These are phyloP conservation scores for Cercospora sesami DNA, from an alignment of 2,329 filamentous ascomycete genomes.

Conservation along the genomic window DNA sequence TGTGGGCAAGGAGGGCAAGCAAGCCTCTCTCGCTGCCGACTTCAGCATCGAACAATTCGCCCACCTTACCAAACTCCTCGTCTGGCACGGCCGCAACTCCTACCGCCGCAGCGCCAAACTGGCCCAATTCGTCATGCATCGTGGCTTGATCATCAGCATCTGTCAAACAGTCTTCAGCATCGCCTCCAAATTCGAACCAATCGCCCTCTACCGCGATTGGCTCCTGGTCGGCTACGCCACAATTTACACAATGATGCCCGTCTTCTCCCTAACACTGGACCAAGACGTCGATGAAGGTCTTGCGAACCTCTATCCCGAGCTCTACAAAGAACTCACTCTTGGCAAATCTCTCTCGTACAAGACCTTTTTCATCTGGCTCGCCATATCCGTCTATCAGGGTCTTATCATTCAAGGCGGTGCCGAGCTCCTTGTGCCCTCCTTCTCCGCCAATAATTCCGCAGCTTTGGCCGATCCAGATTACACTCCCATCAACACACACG, in stretches of 20 bases:
- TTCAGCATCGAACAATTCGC: conserved; percentile 96
- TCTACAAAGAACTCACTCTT: conserved; percentile 95
- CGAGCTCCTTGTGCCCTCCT: conserved; percentile 79
- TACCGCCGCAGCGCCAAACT: conserved; percentile 96
- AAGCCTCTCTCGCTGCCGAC: conserved; percentile 91
- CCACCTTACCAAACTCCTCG: conserved; percentile 92
- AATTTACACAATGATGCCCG: conserved; percentile 88
- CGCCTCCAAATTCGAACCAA: conserved; percentile 85
- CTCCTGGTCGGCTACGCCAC: conserved; percentile 95
- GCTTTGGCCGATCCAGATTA: conserved; percentile 20
- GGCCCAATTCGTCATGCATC: conserved; percentile 96
- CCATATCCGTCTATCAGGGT: conserved; percentile 93
- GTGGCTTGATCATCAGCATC: conserved; percentile 89
- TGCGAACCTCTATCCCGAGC: conserved; percentile 91
- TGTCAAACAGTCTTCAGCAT: conserved; percentile 98
- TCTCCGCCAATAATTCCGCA: conserved; percentile 39
- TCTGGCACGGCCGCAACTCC: conserved; percentile 97
- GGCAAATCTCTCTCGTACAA: conserved; percentile 85
- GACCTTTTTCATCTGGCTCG: conserved; percentile 95
- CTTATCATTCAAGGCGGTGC: conserved; percentile 92
- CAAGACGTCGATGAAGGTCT: conserved; percentile 92
- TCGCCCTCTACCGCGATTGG: conserved; percentile 95
- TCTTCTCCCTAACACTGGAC: conserved; percentile 91
- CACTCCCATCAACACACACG: conserved; percentile 24
- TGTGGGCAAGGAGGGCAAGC: conserved; percentile 93